These are phyloP conservation scores for Chlamydomonas sp. DNA, from an alignment of 139 green algal species.

Conservation along the genomic window DNA sequence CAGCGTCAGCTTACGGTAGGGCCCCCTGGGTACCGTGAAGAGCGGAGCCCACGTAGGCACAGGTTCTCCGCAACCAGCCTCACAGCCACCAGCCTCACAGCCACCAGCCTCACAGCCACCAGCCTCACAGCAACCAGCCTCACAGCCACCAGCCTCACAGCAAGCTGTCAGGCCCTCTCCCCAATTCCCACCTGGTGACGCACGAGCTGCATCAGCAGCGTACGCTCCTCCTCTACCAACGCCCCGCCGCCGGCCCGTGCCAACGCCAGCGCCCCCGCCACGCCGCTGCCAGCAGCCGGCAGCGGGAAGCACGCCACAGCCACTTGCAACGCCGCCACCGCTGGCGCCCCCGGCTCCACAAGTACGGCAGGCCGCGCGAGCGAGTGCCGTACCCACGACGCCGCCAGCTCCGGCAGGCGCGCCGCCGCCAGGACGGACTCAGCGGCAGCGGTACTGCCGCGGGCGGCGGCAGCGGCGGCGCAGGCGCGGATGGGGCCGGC, in stretches of 20 bases:
- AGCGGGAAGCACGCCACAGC: conserved; percentile 22
- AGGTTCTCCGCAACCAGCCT: no score
- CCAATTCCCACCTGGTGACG: conserved; percentile 42
- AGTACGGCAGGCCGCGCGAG: background rate
- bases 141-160: no score
- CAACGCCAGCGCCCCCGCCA: conserved; percentile 9
- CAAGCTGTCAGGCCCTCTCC: no score
- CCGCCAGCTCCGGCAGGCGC: conserved; percentile 5
- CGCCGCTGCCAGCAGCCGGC: background rate
- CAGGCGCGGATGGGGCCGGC: background rate
- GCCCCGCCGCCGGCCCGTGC: background rate
- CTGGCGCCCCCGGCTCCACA: background rate
- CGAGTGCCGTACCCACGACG: background rate
- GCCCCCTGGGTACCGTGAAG: no score
- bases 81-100: no score
- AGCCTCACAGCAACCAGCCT: no score
- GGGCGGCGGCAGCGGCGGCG: background rate
- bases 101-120: no score
- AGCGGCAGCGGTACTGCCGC: background rate
- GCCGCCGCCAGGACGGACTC: conserved; percentile 7
- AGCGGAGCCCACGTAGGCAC: no score
- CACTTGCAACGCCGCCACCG: conserved; percentile 11
- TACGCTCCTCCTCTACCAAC: conserved; percentile 31
- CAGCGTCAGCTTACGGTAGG: background rate
- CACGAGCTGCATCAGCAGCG: conserved; percentile 48